Conservation (phyloP, 2,329 filamentous ascomycete species). For the Aspergillus sojae region DNA sequence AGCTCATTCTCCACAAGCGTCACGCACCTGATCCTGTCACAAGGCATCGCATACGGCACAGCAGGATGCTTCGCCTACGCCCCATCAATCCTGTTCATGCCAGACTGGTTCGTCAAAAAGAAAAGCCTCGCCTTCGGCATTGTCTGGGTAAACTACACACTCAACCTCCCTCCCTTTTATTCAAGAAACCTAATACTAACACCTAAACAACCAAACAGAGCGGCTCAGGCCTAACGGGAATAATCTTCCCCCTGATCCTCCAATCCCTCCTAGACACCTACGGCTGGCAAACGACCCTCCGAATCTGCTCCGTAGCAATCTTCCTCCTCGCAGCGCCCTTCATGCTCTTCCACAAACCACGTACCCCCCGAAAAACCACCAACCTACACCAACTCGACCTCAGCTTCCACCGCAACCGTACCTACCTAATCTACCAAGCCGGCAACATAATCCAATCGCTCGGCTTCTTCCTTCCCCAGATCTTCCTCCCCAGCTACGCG, state of each 20-base stretch:
- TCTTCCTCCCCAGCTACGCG: conserved; percentile 45
- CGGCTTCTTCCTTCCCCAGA: conserved; percentile 41
- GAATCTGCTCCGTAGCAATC: conserved; percentile 42
- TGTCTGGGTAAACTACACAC: conserved; percentile 39
- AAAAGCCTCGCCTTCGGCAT: conserved; percentile 49
- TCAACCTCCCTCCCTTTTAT: too few relatives aligned
- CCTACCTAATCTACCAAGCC: conserved; percentile 52
- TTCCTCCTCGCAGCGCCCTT: conserved; percentile 27
- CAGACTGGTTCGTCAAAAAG: conserved; percentile 55
- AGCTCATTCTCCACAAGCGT: conserved; percentile 29
- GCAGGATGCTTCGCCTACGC: conserved; percentile 54
- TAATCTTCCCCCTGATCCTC: conserved; percentile 49
- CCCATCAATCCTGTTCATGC: conserved; percentile 50
- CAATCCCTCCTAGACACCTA: conserved; percentile 46
- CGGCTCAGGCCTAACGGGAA: conserved; percentile 42
- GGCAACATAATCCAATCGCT: conserved; percentile 43
- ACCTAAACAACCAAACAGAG: conserved; percentile 31
- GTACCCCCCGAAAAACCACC: conserved; percentile 35
- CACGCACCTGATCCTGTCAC: conserved; percentile 29
- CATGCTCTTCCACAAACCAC: conserved; percentile 44
- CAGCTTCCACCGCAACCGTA: conserved; percentile 37
- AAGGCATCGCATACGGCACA: conserved; percentile 40
- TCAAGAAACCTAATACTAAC: not conserved
- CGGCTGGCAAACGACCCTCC: conserved; percentile 50
- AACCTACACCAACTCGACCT: conserved; percentile 44